A percentile compares a stretch with the other conserved stretches of the same genome.
Evolutionary conservation across 306 rosid species (phyloP).

Genomic region (Malus sieversii): DNA sequence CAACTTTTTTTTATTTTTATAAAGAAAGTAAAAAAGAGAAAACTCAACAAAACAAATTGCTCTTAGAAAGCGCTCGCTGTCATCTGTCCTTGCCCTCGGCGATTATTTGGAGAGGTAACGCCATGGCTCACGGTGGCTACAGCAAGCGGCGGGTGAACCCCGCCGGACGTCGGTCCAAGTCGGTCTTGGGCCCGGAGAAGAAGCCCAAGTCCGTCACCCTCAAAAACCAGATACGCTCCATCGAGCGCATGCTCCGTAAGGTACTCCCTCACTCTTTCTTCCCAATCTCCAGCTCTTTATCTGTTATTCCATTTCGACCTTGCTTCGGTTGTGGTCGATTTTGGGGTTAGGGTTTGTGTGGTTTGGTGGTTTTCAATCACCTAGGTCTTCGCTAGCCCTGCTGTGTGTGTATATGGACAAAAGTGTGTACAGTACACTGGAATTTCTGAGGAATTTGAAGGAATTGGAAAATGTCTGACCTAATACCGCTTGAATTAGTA

Average conservation of each 20-base stretch:
- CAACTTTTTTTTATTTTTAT: not conserved
- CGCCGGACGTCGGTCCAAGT: conserved; percentile 62
- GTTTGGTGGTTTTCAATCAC: not conserved
- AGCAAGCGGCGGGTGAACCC: conserved; percentile 81
- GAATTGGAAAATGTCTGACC: not conserved
- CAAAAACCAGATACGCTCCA: conserved; percentile 91
- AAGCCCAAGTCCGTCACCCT: conserved; percentile 77
- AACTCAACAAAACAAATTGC: not conserved
- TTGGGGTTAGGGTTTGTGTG: not conserved
- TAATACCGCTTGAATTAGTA: not conserved
- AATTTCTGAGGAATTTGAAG: not conserved
- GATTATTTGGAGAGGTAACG: not conserved
- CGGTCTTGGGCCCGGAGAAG: conserved; percentile 45
- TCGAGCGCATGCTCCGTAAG: conserved; percentile 89
- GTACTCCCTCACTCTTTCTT: conserved; percentile 17
- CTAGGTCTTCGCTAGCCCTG: not conserved
- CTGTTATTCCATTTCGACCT: not conserved
- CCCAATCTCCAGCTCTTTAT: not conserved
- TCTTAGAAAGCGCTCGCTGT: not conserved
- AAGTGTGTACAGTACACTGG: not conserved
- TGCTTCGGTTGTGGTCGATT: not conserved
- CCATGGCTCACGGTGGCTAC: conserved; percentile 91
- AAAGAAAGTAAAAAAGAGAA: not conserved
- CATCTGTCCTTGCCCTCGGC: not conserved
- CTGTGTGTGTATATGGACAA: not conserved